Percentiles rank a stretch among this genome's conserved stretches.
Evolutionary conservation across 148 eudicot genomes (phyloP).

Genomic region (Spergularia marina): DNA sequence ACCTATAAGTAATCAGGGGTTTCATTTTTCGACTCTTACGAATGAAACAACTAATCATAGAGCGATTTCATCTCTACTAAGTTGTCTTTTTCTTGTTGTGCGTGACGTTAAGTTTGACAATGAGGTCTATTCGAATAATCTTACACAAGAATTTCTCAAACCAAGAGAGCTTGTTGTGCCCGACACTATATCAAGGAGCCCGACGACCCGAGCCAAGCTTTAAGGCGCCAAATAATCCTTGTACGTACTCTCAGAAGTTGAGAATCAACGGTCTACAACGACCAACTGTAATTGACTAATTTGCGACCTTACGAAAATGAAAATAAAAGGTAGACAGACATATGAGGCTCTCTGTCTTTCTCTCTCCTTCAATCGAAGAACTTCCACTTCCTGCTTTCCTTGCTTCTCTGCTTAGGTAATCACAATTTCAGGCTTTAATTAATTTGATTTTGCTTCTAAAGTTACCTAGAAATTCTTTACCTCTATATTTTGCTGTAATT

Average conservation of each 20-base stretch:
- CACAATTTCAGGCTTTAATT: neutral
- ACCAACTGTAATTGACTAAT: neutral
- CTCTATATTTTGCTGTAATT: neutral
- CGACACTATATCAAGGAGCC: too few species aligned
- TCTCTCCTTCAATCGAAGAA: neutral
- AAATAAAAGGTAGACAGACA: neutral
- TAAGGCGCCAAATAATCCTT: neutral
- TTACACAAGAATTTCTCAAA: too few species aligned
- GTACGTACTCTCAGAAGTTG: neutral
- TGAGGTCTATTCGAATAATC: too few species aligned
- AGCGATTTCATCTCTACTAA: too few species aligned
- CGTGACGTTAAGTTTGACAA: too few species aligned
- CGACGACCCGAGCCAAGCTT: neutral
- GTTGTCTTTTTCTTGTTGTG: too few species aligned
- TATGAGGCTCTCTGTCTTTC: slow-evolving; percentile 18
- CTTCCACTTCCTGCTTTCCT: neutral
- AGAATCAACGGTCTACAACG: slow-evolving; percentile 15
- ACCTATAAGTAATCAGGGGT: too few species aligned
- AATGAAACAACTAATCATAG: too few species aligned
- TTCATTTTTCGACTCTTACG: too few species aligned
- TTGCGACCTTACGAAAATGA: neutral
- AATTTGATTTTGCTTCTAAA: too few species aligned
- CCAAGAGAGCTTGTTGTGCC: too few species aligned
- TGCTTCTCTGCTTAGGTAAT: slow-evolving; percentile 17
- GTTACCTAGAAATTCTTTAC: neutral